phyloP scores from a whole-genome alignment of 2,329 filamentous ascomycete species.

The Phialocephala subalpina region DNA sequence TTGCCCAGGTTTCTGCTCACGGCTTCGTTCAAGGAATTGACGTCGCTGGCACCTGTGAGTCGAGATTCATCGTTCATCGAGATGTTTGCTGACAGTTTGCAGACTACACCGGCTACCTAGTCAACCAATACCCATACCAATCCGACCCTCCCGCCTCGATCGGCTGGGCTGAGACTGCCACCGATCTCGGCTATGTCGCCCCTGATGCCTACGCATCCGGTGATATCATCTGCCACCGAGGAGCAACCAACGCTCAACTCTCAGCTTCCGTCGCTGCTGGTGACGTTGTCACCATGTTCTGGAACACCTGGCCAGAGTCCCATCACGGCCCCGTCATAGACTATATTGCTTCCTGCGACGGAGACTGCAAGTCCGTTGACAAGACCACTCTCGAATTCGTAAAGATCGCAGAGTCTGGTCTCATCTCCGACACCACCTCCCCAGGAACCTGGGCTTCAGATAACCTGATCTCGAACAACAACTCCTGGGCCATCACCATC shows the following conservation, averaged over 20 bases:
- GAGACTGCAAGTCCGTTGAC: constrained; percentile 49
- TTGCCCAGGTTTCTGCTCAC: constrained; percentile 53
- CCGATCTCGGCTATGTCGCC: constrained; percentile 57
- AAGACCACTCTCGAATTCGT: constrained; percentile 51
- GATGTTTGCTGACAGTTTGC: background rate
- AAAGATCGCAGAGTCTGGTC: constrained; percentile 51
- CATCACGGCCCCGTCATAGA: constrained; percentile 49
- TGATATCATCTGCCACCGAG: constrained; percentile 59
- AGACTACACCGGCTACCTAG: constrained; percentile 44
- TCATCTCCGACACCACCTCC: constrained; percentile 43
- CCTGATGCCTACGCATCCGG: constrained; percentile 50
- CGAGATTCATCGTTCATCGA: background rate
- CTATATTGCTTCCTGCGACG: constrained; percentile 39
- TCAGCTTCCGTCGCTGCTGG: constrained; percentile 54
- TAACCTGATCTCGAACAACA: constrained; percentile 60
- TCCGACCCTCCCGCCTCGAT: constrained; percentile 39
- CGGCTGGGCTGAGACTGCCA: constrained; percentile 52
- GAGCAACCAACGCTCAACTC: constrained; percentile 49
- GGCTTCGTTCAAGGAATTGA: constrained; percentile 53
- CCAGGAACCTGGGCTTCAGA: constrained; percentile 53
- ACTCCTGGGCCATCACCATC: constrained; percentile 57
- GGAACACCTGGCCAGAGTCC: constrained; percentile 58
- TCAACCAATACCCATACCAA: constrained; percentile 31
- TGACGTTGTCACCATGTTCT: constrained; percentile 54
- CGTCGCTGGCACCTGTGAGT: constrained; percentile 48